Percentiles rank a stretch among this genome's conserved stretches.
Conservation (phyloP, 2,329 filamentous ascomycete genomes). For the Macrophomina pseudophaseolina region DNA sequence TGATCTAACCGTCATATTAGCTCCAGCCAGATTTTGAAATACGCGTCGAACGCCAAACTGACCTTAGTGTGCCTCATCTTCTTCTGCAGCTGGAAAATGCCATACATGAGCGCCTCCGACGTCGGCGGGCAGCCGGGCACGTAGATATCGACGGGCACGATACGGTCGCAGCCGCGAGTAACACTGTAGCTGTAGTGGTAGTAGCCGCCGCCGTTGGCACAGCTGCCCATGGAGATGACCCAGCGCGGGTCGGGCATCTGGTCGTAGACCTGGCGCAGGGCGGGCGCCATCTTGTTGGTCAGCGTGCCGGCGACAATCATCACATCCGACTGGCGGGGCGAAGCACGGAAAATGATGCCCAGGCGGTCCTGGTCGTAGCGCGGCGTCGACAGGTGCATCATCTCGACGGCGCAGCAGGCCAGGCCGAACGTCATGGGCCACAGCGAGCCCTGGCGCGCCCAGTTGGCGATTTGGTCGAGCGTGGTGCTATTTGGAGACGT, state of each 20-base stretch:
- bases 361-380: constrained; percentile 90
- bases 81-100: constrained; percentile 77
- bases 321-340: constrained; percentile 86
- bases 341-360: constrained; percentile 90
- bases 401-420: constrained; percentile 89
- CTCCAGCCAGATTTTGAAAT: neutral
- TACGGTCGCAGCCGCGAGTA: constrained; percentile 75
- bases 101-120: constrained; percentile 60
- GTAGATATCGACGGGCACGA: constrained; percentile 84
- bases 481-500: constrained; percentile 63
- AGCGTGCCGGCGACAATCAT: constrained; percentile 95
- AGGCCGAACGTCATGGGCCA: constrained; percentile 93
- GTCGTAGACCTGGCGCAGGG: constrained; percentile 88
- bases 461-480: constrained; percentile 82
- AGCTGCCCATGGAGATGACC: constrained; percentile 85
- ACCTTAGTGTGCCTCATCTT: constrained; percentile 69
- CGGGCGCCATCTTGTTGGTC: constrained; percentile 96
- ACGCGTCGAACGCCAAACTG: neutral
- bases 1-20: constrained; percentile 44
- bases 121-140: constrained; percentile 74
- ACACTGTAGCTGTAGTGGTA: constrained; percentile 87
- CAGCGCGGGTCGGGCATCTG: constrained; percentile 93
- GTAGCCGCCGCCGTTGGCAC: constrained; percentile 83
- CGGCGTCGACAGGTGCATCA: constrained; percentile 94
- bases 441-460: constrained; percentile 84